phyloP scores from a whole-genome alignment of 1,284 basidiomycete species.

The Ceraceosorus bombacis region DNA sequence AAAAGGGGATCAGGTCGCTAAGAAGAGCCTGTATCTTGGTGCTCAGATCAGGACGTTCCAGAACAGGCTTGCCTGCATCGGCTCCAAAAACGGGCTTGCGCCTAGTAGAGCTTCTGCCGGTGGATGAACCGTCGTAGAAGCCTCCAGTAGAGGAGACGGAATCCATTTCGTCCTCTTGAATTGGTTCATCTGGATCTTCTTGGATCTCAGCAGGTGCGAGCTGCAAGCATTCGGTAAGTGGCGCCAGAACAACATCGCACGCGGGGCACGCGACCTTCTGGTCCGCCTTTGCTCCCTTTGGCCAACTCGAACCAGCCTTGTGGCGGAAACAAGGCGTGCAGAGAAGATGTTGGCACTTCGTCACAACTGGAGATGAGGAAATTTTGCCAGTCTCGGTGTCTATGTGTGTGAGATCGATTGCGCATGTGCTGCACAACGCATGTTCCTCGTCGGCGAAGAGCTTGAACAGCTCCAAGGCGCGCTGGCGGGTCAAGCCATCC shows the following conservation, averaged over 20 bases:
- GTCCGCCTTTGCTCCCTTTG: conserved; percentile 16
- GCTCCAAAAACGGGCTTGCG: conserved; percentile 13
- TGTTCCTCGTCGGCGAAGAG: conserved; percentile 61
- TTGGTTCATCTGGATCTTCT: conserved; percentile 1
- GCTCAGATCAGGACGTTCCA: conserved; percentile 30
- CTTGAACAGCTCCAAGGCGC: conserved; percentile 71
- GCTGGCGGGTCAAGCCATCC: conserved; percentile 69
- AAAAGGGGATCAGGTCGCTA: conserved; percentile 40
- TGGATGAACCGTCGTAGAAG: too few species aligned
- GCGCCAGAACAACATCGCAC: conserved; percentile 54
- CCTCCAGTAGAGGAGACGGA: conserved; percentile 4
- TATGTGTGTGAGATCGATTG: conserved; percentile 58
- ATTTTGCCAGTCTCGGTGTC: conserved; percentile 20
- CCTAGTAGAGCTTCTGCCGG: conserved; percentile 7
- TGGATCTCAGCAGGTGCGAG: conserved; percentile 26
- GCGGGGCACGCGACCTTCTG: conserved; percentile 57
- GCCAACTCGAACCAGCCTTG: conserved; percentile 21
- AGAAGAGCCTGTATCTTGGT: conserved; percentile 44
- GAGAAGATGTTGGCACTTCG: conserved; percentile 87
- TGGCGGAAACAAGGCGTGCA: conserved; percentile 49
- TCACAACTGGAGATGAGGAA: conserved; percentile 53
- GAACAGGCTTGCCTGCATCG: conserved; percentile 5
- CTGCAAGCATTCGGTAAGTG: conserved; percentile 30
- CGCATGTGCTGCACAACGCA: conserved; percentile 64
- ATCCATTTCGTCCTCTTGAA: conserved; percentile 5